Conservation (phyloP, 371 early-diverging fungal genomes). For the Mucor mucedo region DNA sequence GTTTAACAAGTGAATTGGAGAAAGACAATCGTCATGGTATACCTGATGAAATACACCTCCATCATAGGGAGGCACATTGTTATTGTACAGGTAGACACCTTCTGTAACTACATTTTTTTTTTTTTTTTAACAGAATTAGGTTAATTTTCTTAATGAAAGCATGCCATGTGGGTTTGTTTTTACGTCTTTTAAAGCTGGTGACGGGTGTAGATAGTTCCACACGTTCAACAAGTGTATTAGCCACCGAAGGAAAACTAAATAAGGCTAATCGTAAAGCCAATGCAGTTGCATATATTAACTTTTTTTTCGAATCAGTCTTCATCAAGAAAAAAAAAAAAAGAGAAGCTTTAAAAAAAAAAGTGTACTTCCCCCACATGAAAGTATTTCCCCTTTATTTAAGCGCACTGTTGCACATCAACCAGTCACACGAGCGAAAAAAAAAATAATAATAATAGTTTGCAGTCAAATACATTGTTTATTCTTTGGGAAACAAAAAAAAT, state of each 20-base stretch:
- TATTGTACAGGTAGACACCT: constrained; percentile 81
- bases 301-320: constrained; percentile 8
- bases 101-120: constrained; percentile 82
- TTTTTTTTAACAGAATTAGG: background rate
- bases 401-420: background rate
- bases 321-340: background rate
- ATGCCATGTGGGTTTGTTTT: constrained; percentile 2
- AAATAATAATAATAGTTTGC: background rate
- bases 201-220: constrained; percentile 87
- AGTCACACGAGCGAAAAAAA: background rate
- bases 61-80: constrained; percentile 86
- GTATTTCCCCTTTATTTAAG: background rate
- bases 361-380: background rate
- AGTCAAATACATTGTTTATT: background rate
- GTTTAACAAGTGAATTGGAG: too few relatives aligned
- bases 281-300: constrained; percentile 29
- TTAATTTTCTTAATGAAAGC: background rate
- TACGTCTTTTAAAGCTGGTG: constrained; percentile 84
- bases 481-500: constrained; percentile 1
- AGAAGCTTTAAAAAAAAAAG: background rate
- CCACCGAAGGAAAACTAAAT: constrained; percentile 53
- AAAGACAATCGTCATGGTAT: background rate
- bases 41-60: constrained; percentile 90
- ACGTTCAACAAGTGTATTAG: constrained; percentile 51
- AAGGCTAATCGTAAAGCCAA: constrained; percentile 51